These are phyloP conservation scores for Sporisorium sorghi DNA, from an alignment of 1,284 basidiomycete species.

Conservation along the genomic window DNA sequence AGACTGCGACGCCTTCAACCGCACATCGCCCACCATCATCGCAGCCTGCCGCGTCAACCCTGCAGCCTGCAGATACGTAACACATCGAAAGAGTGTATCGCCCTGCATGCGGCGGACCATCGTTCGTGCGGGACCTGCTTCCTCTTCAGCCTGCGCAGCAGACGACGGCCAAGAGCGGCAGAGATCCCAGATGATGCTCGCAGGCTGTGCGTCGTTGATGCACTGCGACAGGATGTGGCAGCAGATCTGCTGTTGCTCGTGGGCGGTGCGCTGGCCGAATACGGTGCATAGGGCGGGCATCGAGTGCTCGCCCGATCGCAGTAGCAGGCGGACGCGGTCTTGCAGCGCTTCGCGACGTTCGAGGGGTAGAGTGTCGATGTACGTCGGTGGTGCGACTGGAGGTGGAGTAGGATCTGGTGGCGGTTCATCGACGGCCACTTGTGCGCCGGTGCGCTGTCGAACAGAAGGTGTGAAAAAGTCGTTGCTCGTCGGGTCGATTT, in stretches of 20 bases:
- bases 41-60: conserved; percentile 34
- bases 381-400: conserved; percentile 3
- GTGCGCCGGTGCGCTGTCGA: background rate
- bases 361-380: conserved; percentile 22
- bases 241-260: conserved; percentile 25
- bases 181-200: conserved; percentile 28
- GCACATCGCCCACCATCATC: conserved; percentile 19
- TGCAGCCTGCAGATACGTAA: conserved; percentile 20
- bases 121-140: conserved; percentile 10
- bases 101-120: conserved; percentile 30
- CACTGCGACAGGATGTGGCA: conserved; percentile 26
- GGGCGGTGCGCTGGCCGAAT: background rate
- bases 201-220: conserved; percentile 6
- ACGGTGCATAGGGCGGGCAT: conserved; percentile 22
- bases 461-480: conserved; percentile 43
- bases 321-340: conserved; percentile 9
- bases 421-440: background rate
- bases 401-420: background rate
- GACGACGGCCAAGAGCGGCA: conserved; percentile 25
- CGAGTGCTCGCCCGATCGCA: conserved; percentile 35
- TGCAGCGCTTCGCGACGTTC: conserved; percentile 6
- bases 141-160: background rate
- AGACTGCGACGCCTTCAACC: conserved; percentile 50
- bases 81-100: conserved; percentile 31
- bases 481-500: background rate